Base-by-base conservation (phyloP, 225 moss, liverwort and hornwort genomes). In the Bryum argenteum region DNA sequence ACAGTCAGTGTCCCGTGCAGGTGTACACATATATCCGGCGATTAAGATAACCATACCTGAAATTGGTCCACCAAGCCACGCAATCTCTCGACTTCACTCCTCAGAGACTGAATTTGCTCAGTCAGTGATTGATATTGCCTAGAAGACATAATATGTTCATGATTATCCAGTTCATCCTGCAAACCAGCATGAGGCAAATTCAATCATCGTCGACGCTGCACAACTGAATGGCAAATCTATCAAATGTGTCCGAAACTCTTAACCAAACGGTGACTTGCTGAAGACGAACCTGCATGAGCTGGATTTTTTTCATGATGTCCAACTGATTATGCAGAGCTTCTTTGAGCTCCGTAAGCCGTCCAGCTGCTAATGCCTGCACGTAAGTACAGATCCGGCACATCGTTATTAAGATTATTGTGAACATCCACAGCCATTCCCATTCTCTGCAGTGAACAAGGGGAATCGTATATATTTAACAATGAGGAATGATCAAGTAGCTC, bases 291-390 rank as follows among this genome's bases (percentile, higher is more conserved):
- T 96, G 90, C 88, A 93, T 84, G 39, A 85, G 87, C 64, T 90
- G 91, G 50, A 96, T 72, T 75, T 91, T 88, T 59, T 86, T 80
- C 24, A 87, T 82, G 62, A 91, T 84, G 73, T 85, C 89, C 73
- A 90, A 50, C 70, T 93, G 91, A 48, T 82, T 89, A 71, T 91
- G 88, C 19, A 91, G 80, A 73, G 96, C 82, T 60, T 91, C 93
- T 79, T 96, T 85, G 58, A 96, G 90, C 71, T 96, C 96, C 41
- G 80, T 84, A 63, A 96, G 83, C 60, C 96, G 90, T 66, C 79
- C 79, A 56, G 85, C 90, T 77, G 96, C 93, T 73, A 96, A 77
- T n/a, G 84, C 77, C 96, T 96, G 79, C 70, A 63, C 67, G 65
- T 60, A n/a, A 50, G 61, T 14, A 39, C 22, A 61, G 54, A 44